Evolutionary conservation across 768 basidiomycete genomes (phyloP), one percentile per base, ranked within the genome.

Genomic region (Amanita pseudoporphyria): DNA sequence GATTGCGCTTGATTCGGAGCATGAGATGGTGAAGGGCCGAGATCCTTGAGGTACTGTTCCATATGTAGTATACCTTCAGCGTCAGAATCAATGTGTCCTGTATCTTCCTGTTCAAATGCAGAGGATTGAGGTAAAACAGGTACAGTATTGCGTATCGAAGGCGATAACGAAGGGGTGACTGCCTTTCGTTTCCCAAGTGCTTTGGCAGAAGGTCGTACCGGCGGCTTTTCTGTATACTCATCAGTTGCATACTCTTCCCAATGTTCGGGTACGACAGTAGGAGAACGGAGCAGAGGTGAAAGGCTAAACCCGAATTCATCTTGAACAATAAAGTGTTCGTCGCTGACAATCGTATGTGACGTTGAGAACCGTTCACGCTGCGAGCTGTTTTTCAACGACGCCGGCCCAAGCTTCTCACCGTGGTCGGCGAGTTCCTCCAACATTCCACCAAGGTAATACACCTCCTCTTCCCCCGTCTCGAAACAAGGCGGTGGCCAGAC

Each of bases 161-260:
- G 26, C 13, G 5, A 47, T 26, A 22, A 19, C 13, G 5, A 24
- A 35, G 56, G 51, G 30, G 52, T 57, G 18, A 47, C 30, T 6
- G 61, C 65, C 40, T 59, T 58, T 14, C 62, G 63, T 45, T 68
- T 67, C 6, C 66, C 65, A 6, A 64, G 52, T 7, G 63, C 63
- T 42, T 68, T 67, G 21, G 62, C 65, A 0, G 66, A 67, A 21
- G 61, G 65, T 5, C 13, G 30, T n/a, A 22, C 14, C 12, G 38
- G 38, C 6, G 36, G 37, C n/a, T 47, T 36, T 16, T 31, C 30
- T 18, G 31, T n/a, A 14, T 41, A 19, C n/a, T 35, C 32, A 22
- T 18, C 41, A 12, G 16, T 30, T 7, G 33, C 31, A 18, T 22
- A 36, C 3, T 32, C 35, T 5, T 39, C 43, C 9, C 52, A 47